phyloP scores from a whole-genome alignment of 1,284 basidiomycete genomes.

The Sanghuangporus baumii region DNA sequence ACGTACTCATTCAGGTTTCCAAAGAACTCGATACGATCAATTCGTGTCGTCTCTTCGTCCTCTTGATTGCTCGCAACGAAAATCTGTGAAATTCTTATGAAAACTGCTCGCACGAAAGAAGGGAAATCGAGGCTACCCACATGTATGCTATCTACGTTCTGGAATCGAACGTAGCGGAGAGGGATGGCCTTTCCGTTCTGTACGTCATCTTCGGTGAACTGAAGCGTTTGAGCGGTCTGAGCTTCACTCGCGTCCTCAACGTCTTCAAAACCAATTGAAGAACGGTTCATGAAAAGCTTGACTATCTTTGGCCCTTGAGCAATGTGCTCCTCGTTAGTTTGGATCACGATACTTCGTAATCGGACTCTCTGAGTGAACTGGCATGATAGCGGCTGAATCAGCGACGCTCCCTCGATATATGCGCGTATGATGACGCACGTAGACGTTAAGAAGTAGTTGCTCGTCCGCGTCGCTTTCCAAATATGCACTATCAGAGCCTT shows the following conservation, averaged over 20 bases:
- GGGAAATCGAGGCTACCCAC: conserved; percentile 36
- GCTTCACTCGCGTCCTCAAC: conserved; percentile 47
- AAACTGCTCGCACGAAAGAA: not conserved
- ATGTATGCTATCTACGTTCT: conserved; percentile 68
- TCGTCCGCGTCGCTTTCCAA: conserved; percentile 80
- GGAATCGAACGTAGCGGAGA: conserved; percentile 75
- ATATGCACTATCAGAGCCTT: conserved; percentile 44
- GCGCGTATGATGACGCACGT: conserved; percentile 36
- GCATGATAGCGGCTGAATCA: conserved; percentile 3
- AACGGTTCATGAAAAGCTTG: conserved; percentile 65
- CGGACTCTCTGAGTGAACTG: conserved; percentile 81
- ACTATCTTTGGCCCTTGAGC: conserved; percentile 59
- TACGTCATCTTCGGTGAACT: conserved; percentile 47
- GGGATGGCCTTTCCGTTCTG: conserved; percentile 51
- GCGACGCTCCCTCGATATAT: not conserved
- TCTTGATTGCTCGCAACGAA: conserved; percentile 77
- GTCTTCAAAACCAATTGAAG: conserved; percentile 63
- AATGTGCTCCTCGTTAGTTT: conserved; percentile 34
- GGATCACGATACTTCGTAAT: conserved; percentile 64
- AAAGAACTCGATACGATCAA: conserved; percentile 72
- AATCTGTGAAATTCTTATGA: conserved; percentile 40
- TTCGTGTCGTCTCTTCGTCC: conserved; percentile 67
- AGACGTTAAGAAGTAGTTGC: conserved; percentile 66
- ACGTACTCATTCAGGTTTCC: conserved; percentile 60
- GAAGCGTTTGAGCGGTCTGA: conserved; percentile 49